These are phyloP conservation scores for Volutella citrinella DNA, from an alignment of 2,329 filamentous ascomycete genomes.

Conservation along the genomic window DNA sequence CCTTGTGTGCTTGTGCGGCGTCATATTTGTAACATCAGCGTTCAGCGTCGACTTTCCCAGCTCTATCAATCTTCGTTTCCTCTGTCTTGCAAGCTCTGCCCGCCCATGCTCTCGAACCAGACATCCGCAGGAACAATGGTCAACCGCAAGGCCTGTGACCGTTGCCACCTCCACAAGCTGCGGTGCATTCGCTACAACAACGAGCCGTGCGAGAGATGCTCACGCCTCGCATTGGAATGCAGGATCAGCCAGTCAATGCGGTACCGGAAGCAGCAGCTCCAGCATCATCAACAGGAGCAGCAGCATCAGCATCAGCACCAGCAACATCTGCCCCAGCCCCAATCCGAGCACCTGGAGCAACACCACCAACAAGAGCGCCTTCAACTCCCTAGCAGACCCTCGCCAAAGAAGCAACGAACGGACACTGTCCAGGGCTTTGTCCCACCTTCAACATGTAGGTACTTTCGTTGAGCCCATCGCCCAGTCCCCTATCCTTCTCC, in stretches of 20 bases:
- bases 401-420: conserved; percentile 37
- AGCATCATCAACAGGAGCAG: conserved; percentile 21
- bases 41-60: conserved; percentile 24
- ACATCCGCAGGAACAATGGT: no score
- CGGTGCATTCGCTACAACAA: conserved; percentile 41
- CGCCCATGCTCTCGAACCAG: no score
- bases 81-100: no score
- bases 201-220: conserved; percentile 41
- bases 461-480: conserved; percentile 9
- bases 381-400: conserved; percentile 22
- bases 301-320: conserved; percentile 16
- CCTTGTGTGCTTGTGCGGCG: no score
- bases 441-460: conserved; percentile 36
- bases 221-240: conserved; percentile 40
- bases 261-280: conserved; percentile 32
- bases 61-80: no score
- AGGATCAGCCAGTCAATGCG: conserved; percentile 42
- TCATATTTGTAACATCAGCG: no score
- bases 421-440: conserved; percentile 31
- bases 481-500: conserved; percentile 28
- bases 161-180: conserved; percentile 45
- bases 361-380: conserved; percentile 9
- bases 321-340: conserved; percentile 7
- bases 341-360: conserved; percentile 6
- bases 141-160: conserved; percentile 44